Conservation (phyloP, 768 basidiomycete species). For the Tricholoma terreum region DNA sequence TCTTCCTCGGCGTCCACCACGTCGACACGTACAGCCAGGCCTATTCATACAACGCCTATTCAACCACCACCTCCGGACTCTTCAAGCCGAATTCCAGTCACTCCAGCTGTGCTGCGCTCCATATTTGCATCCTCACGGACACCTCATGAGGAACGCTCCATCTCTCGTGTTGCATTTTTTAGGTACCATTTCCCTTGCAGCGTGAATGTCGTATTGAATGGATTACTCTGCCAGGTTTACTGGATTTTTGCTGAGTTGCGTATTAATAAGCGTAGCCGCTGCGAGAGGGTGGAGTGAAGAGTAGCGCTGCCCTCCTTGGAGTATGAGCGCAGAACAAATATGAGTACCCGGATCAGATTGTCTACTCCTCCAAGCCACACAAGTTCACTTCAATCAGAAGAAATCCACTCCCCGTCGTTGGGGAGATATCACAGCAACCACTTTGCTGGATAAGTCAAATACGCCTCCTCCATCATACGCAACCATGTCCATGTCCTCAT, state of each 20-base stretch:
- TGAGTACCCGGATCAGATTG: slow-evolving; percentile 31
- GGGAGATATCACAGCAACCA: slow-evolving; percentile 54
- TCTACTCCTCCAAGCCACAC: slow-evolving; percentile 2
- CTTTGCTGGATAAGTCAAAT: slow-evolving; percentile 54
- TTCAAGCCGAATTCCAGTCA: slow-evolving; percentile 72
- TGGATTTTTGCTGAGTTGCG: slow-evolving; percentile 79
- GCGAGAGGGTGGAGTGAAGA: slow-evolving; percentile 69
- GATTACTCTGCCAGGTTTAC: slow-evolving; percentile 52
- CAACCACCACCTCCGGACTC: slow-evolving; percentile 42
- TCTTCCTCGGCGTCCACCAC: slow-evolving; percentile 52
- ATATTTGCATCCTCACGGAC: slow-evolving; percentile 87
- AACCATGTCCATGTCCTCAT: slow-evolving; percentile 54
- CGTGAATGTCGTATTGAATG: neutral
- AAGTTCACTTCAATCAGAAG: slow-evolving; percentile 25
- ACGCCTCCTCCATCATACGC: slow-evolving; percentile 57
- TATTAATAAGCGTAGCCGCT: slow-evolving; percentile 74
- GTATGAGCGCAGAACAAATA: slow-evolving; percentile 34
- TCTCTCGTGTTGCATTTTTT: slow-evolving; percentile 85
- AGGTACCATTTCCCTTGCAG: slow-evolving; percentile 42
- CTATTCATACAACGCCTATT: slow-evolving; percentile 26
- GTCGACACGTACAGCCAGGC: slow-evolving; percentile 41
- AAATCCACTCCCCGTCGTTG: slow-evolving; percentile 51
- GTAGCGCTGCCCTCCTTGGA: slow-evolving; percentile 63
- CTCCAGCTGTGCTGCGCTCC: slow-evolving; percentile 74
- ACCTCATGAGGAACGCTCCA: slow-evolving; percentile 75